Evolutionary conservation across 306 rosid species (phyloP), one percentile per base, ranked within the genome.

Genomic region (Erythrophleum fordii): DNA sequence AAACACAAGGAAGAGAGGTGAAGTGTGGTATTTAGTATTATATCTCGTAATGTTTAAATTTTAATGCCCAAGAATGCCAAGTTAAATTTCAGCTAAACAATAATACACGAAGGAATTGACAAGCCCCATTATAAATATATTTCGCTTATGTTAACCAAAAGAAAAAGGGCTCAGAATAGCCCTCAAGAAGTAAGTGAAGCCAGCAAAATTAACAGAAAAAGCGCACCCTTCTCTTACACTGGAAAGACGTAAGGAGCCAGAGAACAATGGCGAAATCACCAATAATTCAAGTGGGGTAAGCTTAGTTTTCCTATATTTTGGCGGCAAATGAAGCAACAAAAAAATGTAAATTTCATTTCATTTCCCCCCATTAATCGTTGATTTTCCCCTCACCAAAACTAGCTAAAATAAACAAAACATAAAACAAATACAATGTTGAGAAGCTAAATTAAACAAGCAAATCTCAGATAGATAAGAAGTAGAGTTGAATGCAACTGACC

Each of bases 401-500:
- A 13, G 48, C 26, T n/a, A 10, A 34, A 37, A 28, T 41, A 71
- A 28, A 76, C 61, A 35, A 75, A 56, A 81, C 51, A 4, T 23
- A n/a, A 60, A 11, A 45, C 29, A 68, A 37, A 44, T 37, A 62
- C 44, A 75, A 13, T 49, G 29, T 14, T 26, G 51, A 35, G 59
- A 75, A 68, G 28, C 75, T 18, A 1, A 37, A 31, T 6, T 20
- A 26, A 26, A 70, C 41, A 46, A 72, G 18, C 5, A 41, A n/a
- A 66, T 8, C 10, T 18, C 42, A 49, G 14, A 42, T 6, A 68
- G 51, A 46, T 6, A 22, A 17, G 28, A 49, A 25, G 45, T 35
- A 25, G 12, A 60, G 14, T 18, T 28, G 6, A 66, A 69, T 44
- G 75, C 53, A 35, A 76, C 84, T 61, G 26, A 84, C 79, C 84